A percentile compares a stretch with the other conserved stretches of the same genome.
Conservation (phyloP, 805 yeast genomes). For the Barnettozyma populi region DNA sequence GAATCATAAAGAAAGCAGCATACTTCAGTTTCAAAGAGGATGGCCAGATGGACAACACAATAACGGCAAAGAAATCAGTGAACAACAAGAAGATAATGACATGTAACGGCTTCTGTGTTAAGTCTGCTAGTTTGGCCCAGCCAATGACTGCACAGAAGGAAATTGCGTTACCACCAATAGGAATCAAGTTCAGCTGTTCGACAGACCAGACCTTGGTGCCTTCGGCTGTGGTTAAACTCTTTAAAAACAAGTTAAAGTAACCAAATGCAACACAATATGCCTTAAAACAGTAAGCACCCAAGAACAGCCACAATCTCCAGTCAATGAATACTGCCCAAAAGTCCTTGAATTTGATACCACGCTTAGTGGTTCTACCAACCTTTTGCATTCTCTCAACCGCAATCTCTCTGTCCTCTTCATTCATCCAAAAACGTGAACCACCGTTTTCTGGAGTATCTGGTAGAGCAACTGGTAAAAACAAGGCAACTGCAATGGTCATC, state of each 20-base stretch:
- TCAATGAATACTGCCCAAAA: constrained; percentile 2
- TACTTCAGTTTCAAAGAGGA: constrained; percentile 5
- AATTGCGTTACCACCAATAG: constrained; percentile 18
- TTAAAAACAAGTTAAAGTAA: constrained; percentile 16
- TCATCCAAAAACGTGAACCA: constrained; percentile 27
- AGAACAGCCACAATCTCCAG: constrained; percentile 15
- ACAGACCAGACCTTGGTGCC: constrained; percentile 11
- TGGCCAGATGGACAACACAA: constrained; percentile 13
- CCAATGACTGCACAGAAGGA: constrained; percentile 12
- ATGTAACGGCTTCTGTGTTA: constrained; percentile 9
- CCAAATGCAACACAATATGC: constrained; percentile 1
- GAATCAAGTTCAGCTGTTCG: constrained; percentile 16
- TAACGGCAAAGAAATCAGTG: constrained; percentile 7
- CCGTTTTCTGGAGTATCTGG: constrained; percentile 34
- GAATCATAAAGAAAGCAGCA: constrained; percentile 14
- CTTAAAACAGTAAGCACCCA: not conserved
- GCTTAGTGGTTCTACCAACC: constrained; percentile 13
- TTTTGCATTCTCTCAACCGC: constrained; percentile 21
- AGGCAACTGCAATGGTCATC: constrained; percentile 23
- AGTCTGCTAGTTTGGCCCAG: constrained; percentile 13
- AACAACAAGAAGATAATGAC: constrained; percentile 1
- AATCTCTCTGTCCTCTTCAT: constrained; percentile 25
- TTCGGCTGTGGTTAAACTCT: constrained; percentile 13
- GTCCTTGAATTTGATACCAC: constrained; percentile 6
- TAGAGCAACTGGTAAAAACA: constrained; percentile 30